Evolutionary conservation across 1,284 basidiomycete genomes (phyloP).

Genomic region (Ceratobasidium sp.): DNA sequence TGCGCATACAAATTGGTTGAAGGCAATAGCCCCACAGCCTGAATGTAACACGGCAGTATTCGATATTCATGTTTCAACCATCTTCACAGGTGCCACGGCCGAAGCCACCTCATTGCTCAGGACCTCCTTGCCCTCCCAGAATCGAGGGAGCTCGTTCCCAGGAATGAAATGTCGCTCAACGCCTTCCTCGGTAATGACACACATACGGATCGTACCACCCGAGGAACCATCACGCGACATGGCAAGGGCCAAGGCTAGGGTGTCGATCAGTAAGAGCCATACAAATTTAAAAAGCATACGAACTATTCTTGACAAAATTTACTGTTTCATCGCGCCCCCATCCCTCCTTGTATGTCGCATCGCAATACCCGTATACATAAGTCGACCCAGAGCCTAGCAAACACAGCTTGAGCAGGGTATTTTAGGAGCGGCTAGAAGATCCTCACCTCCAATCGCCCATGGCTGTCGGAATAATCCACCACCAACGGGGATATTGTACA

Average conservation of each 20-base stretch:
- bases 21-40: neutral
- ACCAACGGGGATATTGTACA: slow-evolving; percentile 96
- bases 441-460: slow-evolving; percentile 92
- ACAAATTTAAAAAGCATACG: slow-evolving; percentile 57
- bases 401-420: slow-evolving; percentile 10
- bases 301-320: slow-evolving; percentile 96
- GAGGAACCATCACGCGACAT: slow-evolving; percentile 99
- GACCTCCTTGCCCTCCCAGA: slow-evolving; percentile 86
- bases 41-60: neutral
- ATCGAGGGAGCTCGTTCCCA: slow-evolving; percentile 89
- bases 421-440: slow-evolving; percentile 16
- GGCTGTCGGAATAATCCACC: slow-evolving; percentile 95
- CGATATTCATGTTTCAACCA: slow-evolving; percentile 27
- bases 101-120: slow-evolving; percentile 57
- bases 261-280: slow-evolving; percentile 36
- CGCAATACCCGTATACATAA: slow-evolving; percentile 99
- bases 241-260: slow-evolving; percentile 88
- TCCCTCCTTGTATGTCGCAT: slow-evolving; percentile 96
- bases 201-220: slow-evolving; percentile 97
- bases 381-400: slow-evolving; percentile 91
- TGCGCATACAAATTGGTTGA: slow-evolving; percentile 1
- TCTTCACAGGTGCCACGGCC: slow-evolving; percentile 28
- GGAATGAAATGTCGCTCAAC: slow-evolving; percentile 95
- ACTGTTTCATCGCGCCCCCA: slow-evolving; percentile 93
- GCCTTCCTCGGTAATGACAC: slow-evolving; percentile 91